phyloP scores from a whole-genome alignment of 306 rosid species.

The Cercis canadensis region DNA sequence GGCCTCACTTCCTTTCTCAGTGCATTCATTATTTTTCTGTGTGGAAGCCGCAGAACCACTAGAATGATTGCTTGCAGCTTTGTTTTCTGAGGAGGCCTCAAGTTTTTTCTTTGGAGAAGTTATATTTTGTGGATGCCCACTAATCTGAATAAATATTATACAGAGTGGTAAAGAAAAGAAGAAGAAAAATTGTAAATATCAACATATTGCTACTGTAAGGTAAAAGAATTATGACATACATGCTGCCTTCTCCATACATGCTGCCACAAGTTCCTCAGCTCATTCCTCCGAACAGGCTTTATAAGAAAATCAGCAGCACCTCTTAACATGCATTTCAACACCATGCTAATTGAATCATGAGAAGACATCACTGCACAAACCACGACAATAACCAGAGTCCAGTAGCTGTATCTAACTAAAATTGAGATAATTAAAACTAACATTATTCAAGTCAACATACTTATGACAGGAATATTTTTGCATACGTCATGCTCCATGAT shows the following conservation, averaged over 20 bases:
- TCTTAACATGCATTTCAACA: slow-evolving; percentile 71
- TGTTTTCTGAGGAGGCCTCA: slow-evolving; percentile 51
- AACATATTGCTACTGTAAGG: not conserved
- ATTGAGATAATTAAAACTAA: slow-evolving; percentile 14
- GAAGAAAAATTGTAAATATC: not conserved
- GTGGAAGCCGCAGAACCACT: slow-evolving; percentile 52
- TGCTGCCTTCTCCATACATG: slow-evolving; percentile 82
- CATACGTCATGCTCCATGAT: slow-evolving; percentile 78
- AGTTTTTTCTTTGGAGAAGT: slow-evolving; percentile 37
- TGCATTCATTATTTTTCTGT: slow-evolving; percentile 48
- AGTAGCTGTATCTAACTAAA: slow-evolving; percentile 30
- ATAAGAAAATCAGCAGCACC: slow-evolving; percentile 85
- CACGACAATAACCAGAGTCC: slow-evolving; percentile 25
- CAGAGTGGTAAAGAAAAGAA: not conserved
- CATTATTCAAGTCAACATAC: slow-evolving; percentile 46
- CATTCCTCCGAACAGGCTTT: slow-evolving; percentile 82
- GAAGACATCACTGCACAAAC: slow-evolving; percentile 79
- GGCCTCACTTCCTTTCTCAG: slow-evolving; percentile 56
- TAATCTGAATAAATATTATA: slow-evolving; percentile 39
- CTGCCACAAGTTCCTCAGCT: slow-evolving; percentile 76
- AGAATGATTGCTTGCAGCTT: slow-evolving; percentile 52
- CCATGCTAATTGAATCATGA: slow-evolving; percentile 62
- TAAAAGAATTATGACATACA: slow-evolving; percentile 52
- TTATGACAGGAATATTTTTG: slow-evolving; percentile 77
- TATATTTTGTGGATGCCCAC: slow-evolving; percentile 35